These are phyloP conservation scores for Melanomma pulvis-pyrius DNA, from an alignment of 495 filamentous ascomycete genomes.

Conservation along the genomic window DNA sequence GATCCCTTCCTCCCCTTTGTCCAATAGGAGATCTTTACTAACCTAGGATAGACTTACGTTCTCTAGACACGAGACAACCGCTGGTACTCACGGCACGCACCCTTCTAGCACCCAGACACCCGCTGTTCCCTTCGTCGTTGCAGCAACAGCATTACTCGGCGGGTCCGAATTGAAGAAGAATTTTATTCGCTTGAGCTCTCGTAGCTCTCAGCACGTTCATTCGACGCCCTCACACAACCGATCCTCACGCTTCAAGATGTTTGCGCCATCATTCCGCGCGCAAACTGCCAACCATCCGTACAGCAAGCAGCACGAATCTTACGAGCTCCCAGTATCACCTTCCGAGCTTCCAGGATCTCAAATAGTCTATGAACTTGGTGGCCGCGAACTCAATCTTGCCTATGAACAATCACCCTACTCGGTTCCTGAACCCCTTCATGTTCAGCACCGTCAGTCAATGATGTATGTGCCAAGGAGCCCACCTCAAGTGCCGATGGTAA, in stretches of 20 bases:
- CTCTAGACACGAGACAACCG: conserved; percentile 2
- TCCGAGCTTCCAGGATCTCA: background rate
- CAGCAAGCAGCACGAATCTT: background rate
- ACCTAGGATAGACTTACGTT: conserved; percentile 10
- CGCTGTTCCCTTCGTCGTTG: background rate
- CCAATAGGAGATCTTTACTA: background rate
- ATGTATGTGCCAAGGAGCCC: background rate
- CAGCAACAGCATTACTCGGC: background rate
- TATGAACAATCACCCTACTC: background rate
- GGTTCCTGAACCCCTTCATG: background rate
- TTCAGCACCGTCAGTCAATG: background rate
- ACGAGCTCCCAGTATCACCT: background rate
- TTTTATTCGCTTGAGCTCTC: background rate
- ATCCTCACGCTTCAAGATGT: background rate
- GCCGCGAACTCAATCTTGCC: background rate
- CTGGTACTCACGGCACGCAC: background rate
- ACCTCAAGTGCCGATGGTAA: too few species aligned
- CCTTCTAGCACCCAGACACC: background rate
- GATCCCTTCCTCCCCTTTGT: background rate
- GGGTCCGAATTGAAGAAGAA: conserved; percentile 2
- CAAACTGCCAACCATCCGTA: background rate
- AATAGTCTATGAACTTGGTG: background rate
- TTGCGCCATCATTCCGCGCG: background rate
- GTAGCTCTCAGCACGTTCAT: background rate
- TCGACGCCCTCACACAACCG: background rate